Evolutionary conservation across 1,284 basidiomycete species (phyloP), one percentile per base, ranked within the genome.

Genomic region (Neonothopanus nambi): DNA sequence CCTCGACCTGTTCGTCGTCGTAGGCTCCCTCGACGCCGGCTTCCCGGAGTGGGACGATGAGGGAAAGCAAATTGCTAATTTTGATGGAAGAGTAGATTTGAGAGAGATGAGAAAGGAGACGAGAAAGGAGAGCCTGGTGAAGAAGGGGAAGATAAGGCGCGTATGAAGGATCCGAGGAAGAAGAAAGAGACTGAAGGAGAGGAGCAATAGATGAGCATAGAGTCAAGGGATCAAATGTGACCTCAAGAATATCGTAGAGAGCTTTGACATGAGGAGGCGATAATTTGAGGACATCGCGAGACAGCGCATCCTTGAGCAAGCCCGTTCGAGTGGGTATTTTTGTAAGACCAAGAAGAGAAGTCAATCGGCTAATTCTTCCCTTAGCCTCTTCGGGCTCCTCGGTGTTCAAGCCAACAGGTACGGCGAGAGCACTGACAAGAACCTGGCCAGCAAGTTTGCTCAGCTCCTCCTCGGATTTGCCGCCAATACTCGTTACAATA

Each of bases 21-120:
- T 84, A 86, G n/a, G 80, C 77, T 21, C 79, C 78, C 23, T 77
- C 75, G 9, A 75, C 62, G 5, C 68, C 74, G 9, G 73, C 69
- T n/a, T 78, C 78, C 45, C 82, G 81, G 45, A 95, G 79, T 1
- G 93, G 91, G 17, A 79, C 77, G 57, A 91, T 86, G 59, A 98
- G 84, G 30, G 85, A 78, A 49, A 92, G 79, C 39, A 97, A 77
- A 61, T 87, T 85, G 56, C 75, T 74, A 56, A 96, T 84, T 63
- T 88, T 89, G 75, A 99, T 88, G 9, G 89, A 88, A 46, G 90
- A 90, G 74, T 99, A 98, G 17, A 99, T 91, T 69, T 98, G 91
- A 6, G 93, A 91, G 51, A 98, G 87, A 72, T 97, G 93, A 52
- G 89, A 89, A 62, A 99, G 87, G n/a, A 99, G 82, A 35, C 95